Evolutionary conservation across 768 basidiomycete genomes (phyloP).

Genomic region (Scleroderma citrinum): DNA sequence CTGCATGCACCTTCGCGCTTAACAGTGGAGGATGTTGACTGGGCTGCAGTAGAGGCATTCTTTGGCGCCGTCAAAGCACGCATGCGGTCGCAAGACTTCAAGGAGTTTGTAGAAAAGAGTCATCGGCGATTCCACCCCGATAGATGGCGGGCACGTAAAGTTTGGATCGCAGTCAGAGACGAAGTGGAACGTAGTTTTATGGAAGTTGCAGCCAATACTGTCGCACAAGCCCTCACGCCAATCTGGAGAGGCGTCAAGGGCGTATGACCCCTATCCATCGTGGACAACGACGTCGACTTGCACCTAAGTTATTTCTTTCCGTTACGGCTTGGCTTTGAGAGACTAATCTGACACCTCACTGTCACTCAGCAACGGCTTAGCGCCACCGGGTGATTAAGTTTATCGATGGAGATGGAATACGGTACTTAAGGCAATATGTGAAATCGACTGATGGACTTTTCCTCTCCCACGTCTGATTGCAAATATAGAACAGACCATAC

Average conservation of each 20-base stretch:
- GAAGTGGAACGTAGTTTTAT: slow-evolving; percentile 52
- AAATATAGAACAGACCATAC: no score
- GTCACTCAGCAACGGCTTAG: no score
- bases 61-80: slow-evolving; percentile 47
- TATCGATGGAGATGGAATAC: no score
- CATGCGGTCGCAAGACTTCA: slow-evolving; percentile 59
- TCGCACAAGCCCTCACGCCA: slow-evolving; percentile 69
- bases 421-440: no score
- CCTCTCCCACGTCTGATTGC: no score
- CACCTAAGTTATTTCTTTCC: no score
- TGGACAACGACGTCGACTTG: no score
- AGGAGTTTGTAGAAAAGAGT: slow-evolving; percentile 60
- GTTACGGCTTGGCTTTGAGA: no score
- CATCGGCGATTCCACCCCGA: slow-evolving; percentile 77
- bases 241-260: slow-evolving; percentile 48
- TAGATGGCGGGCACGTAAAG: slow-evolving; percentile 64
- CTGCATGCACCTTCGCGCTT: slow-evolving; percentile 47
- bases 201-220: slow-evolving; percentile 68
- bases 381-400: no score
- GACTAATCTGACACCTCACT: no score
- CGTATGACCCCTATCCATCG: slow-evolving; percentile 9
- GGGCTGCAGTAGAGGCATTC: slow-evolving; percentile 66
- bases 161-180: slow-evolving; percentile 53
- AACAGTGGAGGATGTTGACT: slow-evolving; percentile 62
- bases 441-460: no score